These are phyloP conservation scores for Ricinus communis DNA, from an alignment of 345 rosid genomes.

Conservation along the genomic window DNA sequence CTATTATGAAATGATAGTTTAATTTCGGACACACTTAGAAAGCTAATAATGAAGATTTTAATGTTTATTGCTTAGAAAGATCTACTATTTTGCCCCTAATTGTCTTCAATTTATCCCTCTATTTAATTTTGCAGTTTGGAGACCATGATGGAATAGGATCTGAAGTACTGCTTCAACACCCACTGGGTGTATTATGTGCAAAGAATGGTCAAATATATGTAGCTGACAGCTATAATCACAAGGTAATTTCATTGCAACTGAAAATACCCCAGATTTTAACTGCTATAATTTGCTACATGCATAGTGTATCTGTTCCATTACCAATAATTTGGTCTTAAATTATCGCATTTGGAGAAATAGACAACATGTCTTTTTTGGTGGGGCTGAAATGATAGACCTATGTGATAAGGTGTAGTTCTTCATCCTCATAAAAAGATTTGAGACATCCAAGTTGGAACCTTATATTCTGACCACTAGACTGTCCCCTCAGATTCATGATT, in stretches of 20 bases:
- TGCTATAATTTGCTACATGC: background rate
- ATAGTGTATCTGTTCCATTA: no score
- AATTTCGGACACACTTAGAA: background rate
- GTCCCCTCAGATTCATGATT: background rate
- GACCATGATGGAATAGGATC: conserved; percentile 86
- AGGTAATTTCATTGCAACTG: conserved; percentile 41
- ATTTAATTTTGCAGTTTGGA: conserved; percentile 65
- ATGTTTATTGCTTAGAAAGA: background rate
- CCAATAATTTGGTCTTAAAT: no score
- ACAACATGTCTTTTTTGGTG: no score
- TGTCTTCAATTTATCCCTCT: background rate
- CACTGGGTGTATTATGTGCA: conserved; percentile 75
- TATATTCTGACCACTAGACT: background rate
- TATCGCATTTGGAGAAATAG: no score
- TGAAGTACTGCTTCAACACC: conserved; percentile 94
- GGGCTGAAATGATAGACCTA: no score
- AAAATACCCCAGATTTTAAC: background rate
- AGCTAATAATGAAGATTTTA: background rate
- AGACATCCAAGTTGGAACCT: background rate
- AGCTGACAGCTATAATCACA: conserved; percentile 94
- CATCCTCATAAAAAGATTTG: no score
- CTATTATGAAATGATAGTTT: background rate
- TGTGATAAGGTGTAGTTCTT: no score
- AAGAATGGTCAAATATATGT: conserved; percentile 71
- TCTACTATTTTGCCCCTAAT: background rate